Evolutionary conservation across 2,329 filamentous ascomycete species (phyloP).

Genomic region (Curvularia verruculosa): DNA sequence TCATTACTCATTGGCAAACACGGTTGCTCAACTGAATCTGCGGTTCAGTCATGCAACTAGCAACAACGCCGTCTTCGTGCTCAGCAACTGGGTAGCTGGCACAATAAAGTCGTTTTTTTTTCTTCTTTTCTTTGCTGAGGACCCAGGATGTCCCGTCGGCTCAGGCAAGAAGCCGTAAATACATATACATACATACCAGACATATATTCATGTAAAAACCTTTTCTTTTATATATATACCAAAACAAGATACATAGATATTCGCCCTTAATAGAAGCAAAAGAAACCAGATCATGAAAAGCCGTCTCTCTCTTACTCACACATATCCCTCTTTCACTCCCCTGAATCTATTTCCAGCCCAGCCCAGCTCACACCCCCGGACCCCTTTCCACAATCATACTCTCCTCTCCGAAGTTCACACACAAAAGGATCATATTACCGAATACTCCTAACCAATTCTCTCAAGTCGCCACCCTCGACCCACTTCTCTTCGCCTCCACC

Average conservation of each 20-base stretch:
- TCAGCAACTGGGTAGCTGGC: background rate
- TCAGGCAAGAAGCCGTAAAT: background rate
- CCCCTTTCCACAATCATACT: no score
- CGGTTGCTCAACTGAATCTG: background rate
- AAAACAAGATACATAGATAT: background rate
- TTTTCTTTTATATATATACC: no score
- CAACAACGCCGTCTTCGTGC: background rate
- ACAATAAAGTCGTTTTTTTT: background rate
- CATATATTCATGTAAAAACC: background rate
- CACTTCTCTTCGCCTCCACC: conserved; percentile 53
- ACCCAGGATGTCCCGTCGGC: background rate
- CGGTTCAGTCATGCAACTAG: background rate
- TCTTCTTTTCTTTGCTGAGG: no score
- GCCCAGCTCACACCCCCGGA: no score
- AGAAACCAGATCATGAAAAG: background rate
- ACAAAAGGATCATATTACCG: conserved; percentile 32
- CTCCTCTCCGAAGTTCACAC: no score
- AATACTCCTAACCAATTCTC: conserved; percentile 56
- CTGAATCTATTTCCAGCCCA: background rate
- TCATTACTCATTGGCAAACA: background rate
- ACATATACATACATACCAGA: background rate
- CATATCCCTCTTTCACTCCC: background rate
- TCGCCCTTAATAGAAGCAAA: background rate
- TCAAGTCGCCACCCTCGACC: conserved; percentile 58
- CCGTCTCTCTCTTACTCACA: no score